phyloP scores from a whole-genome alignment of 2,329 filamentous ascomycete genomes.

The Neophaeococcomyces mojaviensis region DNA sequence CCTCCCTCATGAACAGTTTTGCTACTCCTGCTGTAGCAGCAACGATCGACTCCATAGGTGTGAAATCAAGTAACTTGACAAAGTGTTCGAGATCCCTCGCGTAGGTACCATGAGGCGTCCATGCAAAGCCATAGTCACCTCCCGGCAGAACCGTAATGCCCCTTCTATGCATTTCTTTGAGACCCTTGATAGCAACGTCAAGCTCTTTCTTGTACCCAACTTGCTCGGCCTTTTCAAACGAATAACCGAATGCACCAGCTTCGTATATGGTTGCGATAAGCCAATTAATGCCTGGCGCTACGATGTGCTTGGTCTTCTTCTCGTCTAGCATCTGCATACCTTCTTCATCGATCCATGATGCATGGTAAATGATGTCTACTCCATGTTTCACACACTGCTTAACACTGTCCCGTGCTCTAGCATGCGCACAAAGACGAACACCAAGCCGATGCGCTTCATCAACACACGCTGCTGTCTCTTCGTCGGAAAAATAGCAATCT shows the following conservation, averaged over 20 bases:
- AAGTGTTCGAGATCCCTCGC: slow-evolving; percentile 43
- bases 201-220: slow-evolving; percentile 40
- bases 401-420: slow-evolving; percentile 38
- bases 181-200: slow-evolving; percentile 31
- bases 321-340: slow-evolving; percentile 30
- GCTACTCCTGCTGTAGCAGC: slow-evolving; percentile 37
- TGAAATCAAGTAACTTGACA: slow-evolving; percentile 39
- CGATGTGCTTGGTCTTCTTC: slow-evolving; percentile 33
- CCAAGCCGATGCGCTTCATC: slow-evolving; percentile 37
- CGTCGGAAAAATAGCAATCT: slow-evolving; percentile 41
- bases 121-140: slow-evolving; percentile 42
- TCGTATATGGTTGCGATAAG: slow-evolving; percentile 34
- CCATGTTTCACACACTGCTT: slow-evolving; percentile 38
- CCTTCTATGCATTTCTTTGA: slow-evolving; percentile 40
- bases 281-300: slow-evolving; percentile 41
- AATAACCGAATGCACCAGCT: slow-evolving; percentile 35
- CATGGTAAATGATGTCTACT: slow-evolving; percentile 44
- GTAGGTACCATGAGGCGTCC: slow-evolving; percentile 44
- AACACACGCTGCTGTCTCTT: slow-evolving; percentile 42
- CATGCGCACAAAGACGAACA: slow-evolving; percentile 37
- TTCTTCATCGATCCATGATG: slow-evolving; percentile 38
- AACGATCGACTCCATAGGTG: slow-evolving; percentile 38
- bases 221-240: slow-evolving; percentile 36
- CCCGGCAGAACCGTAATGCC: slow-evolving; percentile 42
- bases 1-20: slow-evolving; percentile 35